phyloP scores from a whole-genome alignment of 768 basidiomycete genomes.

The Boletales sp. region DNA sequence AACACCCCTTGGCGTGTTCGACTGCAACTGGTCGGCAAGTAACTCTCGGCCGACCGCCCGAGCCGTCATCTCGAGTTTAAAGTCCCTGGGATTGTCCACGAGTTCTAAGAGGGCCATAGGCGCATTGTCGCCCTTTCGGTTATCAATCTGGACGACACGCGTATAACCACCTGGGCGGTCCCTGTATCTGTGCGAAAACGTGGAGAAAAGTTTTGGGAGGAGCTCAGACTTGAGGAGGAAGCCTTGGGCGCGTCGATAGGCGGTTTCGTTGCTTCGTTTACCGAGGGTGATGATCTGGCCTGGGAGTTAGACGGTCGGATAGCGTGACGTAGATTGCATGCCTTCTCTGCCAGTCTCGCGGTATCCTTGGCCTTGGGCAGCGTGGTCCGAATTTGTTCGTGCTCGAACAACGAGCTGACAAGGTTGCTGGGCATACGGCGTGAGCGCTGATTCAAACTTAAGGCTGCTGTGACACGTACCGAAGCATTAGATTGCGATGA shows the following conservation, averaged over 20 bases:
- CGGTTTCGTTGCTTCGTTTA: slow-evolving; percentile 72
- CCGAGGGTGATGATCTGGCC: slow-evolving; percentile 84
- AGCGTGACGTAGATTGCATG: slow-evolving; percentile 19
- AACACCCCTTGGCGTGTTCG: slow-evolving; percentile 40
- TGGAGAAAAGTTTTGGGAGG: slow-evolving; percentile 79
- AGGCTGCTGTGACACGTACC: slow-evolving; percentile 44
- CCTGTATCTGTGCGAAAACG: slow-evolving; percentile 77
- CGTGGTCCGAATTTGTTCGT: slow-evolving; percentile 95
- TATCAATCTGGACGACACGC: slow-evolving; percentile 88
- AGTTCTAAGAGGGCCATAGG: slow-evolving; percentile 88
- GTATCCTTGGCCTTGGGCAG: slow-evolving; percentile 92
- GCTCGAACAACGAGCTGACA: slow-evolving; percentile 89
- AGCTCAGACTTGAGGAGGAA: slow-evolving; percentile 74
- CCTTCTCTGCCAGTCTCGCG: slow-evolving; percentile 91
- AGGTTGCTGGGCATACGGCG: slow-evolving; percentile 61
- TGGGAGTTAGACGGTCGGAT: slow-evolving; percentile 4
- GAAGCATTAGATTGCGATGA: slow-evolving; percentile 89
- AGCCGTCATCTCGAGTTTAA: slow-evolving; percentile 86
- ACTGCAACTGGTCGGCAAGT: slow-evolving; percentile 51
- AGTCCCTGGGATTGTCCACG: slow-evolving; percentile 90
- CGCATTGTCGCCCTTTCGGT: slow-evolving; percentile 88
- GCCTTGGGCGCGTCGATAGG: slow-evolving; percentile 68
- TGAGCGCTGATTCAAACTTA: slow-evolving; percentile 3
- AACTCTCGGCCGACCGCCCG: slow-evolving; percentile 85
- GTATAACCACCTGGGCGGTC: slow-evolving; percentile 91